Percentiles rank a stretch among this genome's conserved stretches.
These are phyloP conservation scores for Daldinia sp. DNA, from an alignment of 2,329 filamentous ascomycete genomes.

Conservation along the genomic window DNA sequence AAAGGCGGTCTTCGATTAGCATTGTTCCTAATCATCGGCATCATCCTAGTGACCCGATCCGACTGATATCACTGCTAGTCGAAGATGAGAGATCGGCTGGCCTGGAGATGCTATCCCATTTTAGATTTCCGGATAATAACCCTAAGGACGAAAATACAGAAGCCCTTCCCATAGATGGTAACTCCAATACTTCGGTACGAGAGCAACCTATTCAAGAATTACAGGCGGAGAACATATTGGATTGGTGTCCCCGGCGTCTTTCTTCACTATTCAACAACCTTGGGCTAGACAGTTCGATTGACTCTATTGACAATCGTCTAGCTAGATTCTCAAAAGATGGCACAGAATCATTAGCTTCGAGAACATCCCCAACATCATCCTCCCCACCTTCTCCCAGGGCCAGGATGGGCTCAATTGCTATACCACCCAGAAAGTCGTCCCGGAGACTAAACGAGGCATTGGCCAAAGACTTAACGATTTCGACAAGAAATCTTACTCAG, in stretches of 20 bases:
- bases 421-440: conserved; percentile 2
- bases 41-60: conserved; percentile 25
- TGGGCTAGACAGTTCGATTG: conserved; percentile 36
- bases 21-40: conserved; percentile 30
- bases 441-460: conserved; percentile 10
- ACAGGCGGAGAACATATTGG: conserved; percentile 33
- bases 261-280: conserved; percentile 44
- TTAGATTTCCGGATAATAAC: conserved; percentile 44
- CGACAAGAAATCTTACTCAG: conserved; percentile 27
- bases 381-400: conserved; percentile 25
- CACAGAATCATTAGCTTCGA: conserved; percentile 27
- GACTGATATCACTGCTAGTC: conserved; percentile 11
- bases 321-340: conserved; percentile 11
- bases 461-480: conserved; percentile 21
- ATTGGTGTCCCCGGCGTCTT: conserved; percentile 45
- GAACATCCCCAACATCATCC: conserved; percentile 38
- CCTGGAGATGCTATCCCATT: conserved; percentile 32
- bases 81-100: conserved; percentile 10
- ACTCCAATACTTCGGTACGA: conserved; percentile 4
- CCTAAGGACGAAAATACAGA: conserved; percentile 25
- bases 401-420: not conserved
- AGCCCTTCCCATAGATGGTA: not conserved
- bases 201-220: conserved; percentile 2
- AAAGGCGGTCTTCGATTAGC: conserved; percentile 40
- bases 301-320: conserved; percentile 24